Evolutionary conservation across 2,329 filamentous ascomycete species (phyloP).

Genomic region (Endocalyx cinctus): DNA sequence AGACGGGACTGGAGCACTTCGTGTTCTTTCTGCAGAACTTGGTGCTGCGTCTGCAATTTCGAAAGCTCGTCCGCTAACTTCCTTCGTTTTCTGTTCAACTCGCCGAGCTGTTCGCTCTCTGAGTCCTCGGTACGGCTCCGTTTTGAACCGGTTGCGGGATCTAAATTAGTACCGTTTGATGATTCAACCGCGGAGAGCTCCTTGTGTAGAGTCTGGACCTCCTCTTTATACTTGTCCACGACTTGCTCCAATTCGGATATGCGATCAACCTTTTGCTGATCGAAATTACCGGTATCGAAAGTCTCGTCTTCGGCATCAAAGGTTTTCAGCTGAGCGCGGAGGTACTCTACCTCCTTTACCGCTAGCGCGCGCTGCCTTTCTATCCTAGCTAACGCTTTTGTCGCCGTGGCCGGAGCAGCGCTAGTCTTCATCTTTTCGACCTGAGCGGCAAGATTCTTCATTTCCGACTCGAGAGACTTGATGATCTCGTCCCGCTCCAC

Average conservation of each 20-base stretch:
- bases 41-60: constrained; percentile 68
- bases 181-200: constrained; percentile 67
- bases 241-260: constrained; percentile 81
- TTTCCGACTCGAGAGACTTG: constrained; percentile 66
- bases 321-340: constrained; percentile 85
- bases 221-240: constrained; percentile 78
- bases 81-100: constrained; percentile 82
- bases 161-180: constrained; percentile 26
- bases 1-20: constrained; percentile 73
- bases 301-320: constrained; percentile 86
- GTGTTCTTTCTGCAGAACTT: constrained; percentile 63
- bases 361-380: constrained; percentile 84
- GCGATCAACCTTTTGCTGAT: constrained; percentile 68
- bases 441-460: constrained; percentile 58
- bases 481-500: constrained; percentile 73
- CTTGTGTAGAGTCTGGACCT: constrained; percentile 68
- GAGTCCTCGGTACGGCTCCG: constrained; percentile 57
- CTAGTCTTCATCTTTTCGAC: constrained; percentile 63
- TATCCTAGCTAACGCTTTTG: constrained; percentile 68
- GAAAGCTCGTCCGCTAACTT: constrained; percentile 39
- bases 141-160: constrained; percentile 52
- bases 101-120: constrained; percentile 68
- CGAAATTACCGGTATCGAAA: constrained; percentile 74
- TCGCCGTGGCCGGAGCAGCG: constrained; percentile 43
- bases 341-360: constrained; percentile 88